These are phyloP conservation scores for Lophiostoma macrostomum DNA, from an alignment of 495 filamentous ascomycete species.

Conservation along the genomic window DNA sequence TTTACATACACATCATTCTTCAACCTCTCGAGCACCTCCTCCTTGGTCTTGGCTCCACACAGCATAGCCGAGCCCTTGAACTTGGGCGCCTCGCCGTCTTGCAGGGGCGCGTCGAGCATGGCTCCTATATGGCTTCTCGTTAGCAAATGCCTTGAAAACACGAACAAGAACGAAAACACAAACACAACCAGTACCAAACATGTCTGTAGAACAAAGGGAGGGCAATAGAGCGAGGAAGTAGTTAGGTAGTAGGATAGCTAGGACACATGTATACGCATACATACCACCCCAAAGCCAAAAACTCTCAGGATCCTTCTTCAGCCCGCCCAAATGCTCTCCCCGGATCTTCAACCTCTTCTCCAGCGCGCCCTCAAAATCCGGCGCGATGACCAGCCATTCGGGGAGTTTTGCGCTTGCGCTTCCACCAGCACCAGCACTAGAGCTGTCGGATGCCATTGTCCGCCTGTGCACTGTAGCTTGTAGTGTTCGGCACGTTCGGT, in stretches of 20 bases:
- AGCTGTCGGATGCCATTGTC: slow-evolving; percentile 1
- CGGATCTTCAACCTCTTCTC: slow-evolving; percentile 69
- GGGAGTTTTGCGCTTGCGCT: background rate
- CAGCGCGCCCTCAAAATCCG: slow-evolving; percentile 67
- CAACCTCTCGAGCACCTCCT: slow-evolving; percentile 64
- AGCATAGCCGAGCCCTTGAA: slow-evolving; percentile 72
- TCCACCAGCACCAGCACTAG: background rate
- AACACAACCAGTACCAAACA: background rate
- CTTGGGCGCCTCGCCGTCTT: slow-evolving; percentile 58
- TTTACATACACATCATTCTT: slow-evolving; percentile 69
- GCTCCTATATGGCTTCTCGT: slow-evolving; percentile 60
- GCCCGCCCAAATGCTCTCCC: slow-evolving; percentile 41
- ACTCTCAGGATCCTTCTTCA: slow-evolving; percentile 17
- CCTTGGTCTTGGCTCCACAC: slow-evolving; percentile 58
- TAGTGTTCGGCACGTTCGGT: too few species aligned
- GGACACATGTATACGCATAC: slow-evolving; percentile 2
- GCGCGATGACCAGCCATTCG: slow-evolving; percentile 84
- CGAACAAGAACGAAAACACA: background rate
- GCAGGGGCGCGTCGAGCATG: slow-evolving; percentile 63
- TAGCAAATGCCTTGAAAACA: background rate
- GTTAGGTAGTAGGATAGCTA: background rate
- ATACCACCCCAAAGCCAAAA: slow-evolving; percentile 34
- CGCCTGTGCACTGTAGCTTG: background rate
- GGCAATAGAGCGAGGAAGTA: slow-evolving; percentile 28
- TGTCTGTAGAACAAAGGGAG: too few species aligned